Percentiles rank a stretch among this genome's conserved stretches.
These are phyloP conservation scores for Adansonia rubrostipa DNA, from an alignment of 441 rosid species.

Conservation along the genomic window DNA sequence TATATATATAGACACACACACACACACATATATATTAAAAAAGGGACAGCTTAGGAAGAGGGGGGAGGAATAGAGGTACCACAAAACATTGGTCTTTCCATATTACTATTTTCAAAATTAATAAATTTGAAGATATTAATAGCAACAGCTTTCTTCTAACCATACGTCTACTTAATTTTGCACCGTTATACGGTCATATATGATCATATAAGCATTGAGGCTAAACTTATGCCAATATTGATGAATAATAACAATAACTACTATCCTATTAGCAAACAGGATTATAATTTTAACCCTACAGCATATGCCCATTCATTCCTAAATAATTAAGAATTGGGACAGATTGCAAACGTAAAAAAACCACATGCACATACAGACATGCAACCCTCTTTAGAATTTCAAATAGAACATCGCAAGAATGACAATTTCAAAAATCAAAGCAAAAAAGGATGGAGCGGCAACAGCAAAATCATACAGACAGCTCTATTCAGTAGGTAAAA, in stretches of 20 bases:
- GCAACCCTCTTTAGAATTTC: neutral
- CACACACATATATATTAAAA: too few relatives aligned
- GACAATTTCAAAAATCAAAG: neutral
- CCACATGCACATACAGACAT: neutral
- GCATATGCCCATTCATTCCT: conserved; percentile 1
- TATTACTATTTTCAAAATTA: neutral
- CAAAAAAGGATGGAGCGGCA: too few relatives aligned
- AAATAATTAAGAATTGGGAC: conserved; percentile 8
- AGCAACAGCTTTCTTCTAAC: neutral
- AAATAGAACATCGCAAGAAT: conserved; percentile 5
- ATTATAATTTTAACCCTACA: neutral
- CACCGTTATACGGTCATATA: neutral
- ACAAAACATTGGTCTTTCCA: neutral
- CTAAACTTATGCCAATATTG: conserved; percentile 4
- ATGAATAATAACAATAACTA: conserved; percentile 1
- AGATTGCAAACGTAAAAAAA: neutral
- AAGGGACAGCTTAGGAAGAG: neutral
- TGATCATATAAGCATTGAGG: neutral
- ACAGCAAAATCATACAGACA: neutral
- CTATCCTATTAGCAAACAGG: conserved; percentile 5
- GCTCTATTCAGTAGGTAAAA: conserved; percentile 14
- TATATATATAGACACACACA: too few relatives aligned
- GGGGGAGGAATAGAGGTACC: neutral
- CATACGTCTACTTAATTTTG: neutral
- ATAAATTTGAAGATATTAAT: conserved; percentile 2